Base-by-base conservation (phyloP, 331 rosid species). In the Pyrus hybrid region DNA sequence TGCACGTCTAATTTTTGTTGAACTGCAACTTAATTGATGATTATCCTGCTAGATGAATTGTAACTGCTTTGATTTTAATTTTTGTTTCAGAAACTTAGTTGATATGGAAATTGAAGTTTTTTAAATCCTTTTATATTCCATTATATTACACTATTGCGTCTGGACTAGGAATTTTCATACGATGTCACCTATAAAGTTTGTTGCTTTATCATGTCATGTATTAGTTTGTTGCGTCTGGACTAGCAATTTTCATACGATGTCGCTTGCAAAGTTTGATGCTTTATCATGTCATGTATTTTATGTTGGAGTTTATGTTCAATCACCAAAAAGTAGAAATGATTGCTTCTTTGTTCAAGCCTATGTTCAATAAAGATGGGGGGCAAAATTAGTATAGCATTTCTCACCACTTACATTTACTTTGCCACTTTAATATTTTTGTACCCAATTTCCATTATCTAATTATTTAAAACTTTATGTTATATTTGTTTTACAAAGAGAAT, bases 291-390 rank as follows among this genome's bases (percentile, higher is more conserved):
- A 20, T 43, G 16, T 41, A 41, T 35, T 58, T 54, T 51, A 51
- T 1, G 21, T 51, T 77, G 43, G 45, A 73, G 47, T 94, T 28
- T 88, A 93, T 16, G 87, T 93, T 1, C 97, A 94, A 63, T 92
- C 95, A 35, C 89, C 96, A 0, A 0, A 92, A 83, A 82, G 85
- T 84, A 14, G 97, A 94, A 72, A 92, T 92, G 96, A 88, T 91
- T 3, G 97, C 92, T 78, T 85, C 87, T 25, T 45, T 32, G 35
- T 32, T 32, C 67, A 93, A 91, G 81, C 84, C 62, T 37, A 86
- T 85, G 12, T 86, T 92, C 30, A 93, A 80, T 0, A 78, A 81
- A 0, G 87, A 80, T 26, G 88, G 89, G 85, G 28, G 96, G 96
- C 22, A 91, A 30, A 3, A 72, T 93, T 65, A 85, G 98, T 91